These are phyloP conservation scores for Brachypodium distachyon DNA, from an alignment of 202 grass and related monocot species.

Conservation along the genomic window DNA sequence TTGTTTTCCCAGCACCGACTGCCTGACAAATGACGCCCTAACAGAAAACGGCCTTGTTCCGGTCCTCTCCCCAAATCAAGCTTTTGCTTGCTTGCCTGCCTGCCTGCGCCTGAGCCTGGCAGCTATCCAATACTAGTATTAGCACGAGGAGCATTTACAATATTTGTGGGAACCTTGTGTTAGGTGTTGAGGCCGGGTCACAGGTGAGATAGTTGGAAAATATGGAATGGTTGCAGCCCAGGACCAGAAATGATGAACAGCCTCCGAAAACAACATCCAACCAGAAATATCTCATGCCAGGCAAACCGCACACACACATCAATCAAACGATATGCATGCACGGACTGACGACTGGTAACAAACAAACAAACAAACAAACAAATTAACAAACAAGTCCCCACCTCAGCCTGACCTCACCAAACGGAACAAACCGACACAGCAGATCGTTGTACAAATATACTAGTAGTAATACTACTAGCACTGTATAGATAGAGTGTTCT, in stretches of 20 bases:
- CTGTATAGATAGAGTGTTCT: no score
- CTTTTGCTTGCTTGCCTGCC: not conserved
- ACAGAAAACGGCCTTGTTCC: constrained; percentile 9
- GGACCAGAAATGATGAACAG: constrained; percentile 15
- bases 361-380: not conserved
- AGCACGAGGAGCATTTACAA: not conserved
- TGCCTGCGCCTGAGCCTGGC: not conserved
- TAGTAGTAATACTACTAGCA: not conserved
- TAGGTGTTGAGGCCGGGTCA: not conserved
- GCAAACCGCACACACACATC: not conserved
- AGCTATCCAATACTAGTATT: not conserved
- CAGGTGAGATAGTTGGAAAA: no score
- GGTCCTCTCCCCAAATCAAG: no score
- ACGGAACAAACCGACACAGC: constrained; percentile 24
- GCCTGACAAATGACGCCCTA: not conserved
- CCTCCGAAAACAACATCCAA: constrained; percentile 27
- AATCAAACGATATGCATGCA: not conserved
- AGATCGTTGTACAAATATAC: not conserved
- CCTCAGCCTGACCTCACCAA: constrained; percentile 12
- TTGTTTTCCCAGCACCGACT: not conserved
- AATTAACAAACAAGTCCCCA: not conserved
- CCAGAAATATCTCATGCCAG: not conserved
- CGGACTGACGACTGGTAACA: not conserved
- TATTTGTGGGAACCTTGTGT: not conserved
- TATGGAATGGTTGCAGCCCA: not conserved